Evolutionary conservation across 1,284 basidiomycete genomes (phyloP).

Genomic region (Xerocomus minutiporus): DNA sequence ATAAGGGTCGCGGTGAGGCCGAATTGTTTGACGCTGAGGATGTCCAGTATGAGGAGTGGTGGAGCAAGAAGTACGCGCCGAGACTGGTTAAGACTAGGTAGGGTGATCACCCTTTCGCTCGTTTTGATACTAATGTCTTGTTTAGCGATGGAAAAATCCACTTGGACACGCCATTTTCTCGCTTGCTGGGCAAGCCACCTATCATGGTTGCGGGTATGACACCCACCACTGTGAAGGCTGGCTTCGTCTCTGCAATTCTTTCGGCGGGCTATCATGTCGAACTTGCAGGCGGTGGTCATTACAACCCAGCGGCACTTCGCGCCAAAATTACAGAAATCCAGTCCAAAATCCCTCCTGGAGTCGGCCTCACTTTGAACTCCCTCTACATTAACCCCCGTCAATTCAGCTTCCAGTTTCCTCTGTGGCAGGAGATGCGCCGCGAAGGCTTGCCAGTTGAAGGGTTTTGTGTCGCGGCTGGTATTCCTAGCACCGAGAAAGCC

Average conservation of each 20-base stretch:
- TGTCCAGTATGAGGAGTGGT: slow-evolving; percentile 81
- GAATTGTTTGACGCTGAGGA: slow-evolving; percentile 74
- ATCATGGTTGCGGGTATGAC: slow-evolving; percentile 99
- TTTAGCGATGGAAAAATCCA: slow-evolving; percentile 82
- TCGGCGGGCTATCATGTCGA: slow-evolving; percentile 95
- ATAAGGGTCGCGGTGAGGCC: slow-evolving; percentile 79
- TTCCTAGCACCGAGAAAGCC: slow-evolving; percentile 90
- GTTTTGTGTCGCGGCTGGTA: slow-evolving; percentile 96
- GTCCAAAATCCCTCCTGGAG: slow-evolving; percentile 74
- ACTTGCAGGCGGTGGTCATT: slow-evolving; percentile 96
- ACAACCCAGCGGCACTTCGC: slow-evolving; percentile 85
- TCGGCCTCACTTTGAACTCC: slow-evolving; percentile 91
- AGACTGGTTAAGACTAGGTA: slow-evolving; percentile 86
- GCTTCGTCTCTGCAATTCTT: slow-evolving; percentile 88
- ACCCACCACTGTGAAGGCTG: slow-evolving; percentile 87
- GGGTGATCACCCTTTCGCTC: slow-evolving; percentile 13
- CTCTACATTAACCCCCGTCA: slow-evolving; percentile 99
- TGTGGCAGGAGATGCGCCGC: slow-evolving; percentile 96
- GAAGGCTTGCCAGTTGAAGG: slow-evolving; percentile 96
- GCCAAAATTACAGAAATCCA: slow-evolving; percentile 89
- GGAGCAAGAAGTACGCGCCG: slow-evolving; percentile 87
- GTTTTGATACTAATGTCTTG: slow-evolving; percentile 12
- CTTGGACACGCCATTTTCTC: slow-evolving; percentile 94
- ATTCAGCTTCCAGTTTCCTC: slow-evolving; percentile 93
- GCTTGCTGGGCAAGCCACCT: slow-evolving; percentile 91